Evolutionary conservation across 1,284 basidiomycete species (phyloP), one percentile per base, ranked within the genome.

Genomic region (Blastosporella zonata): DNA sequence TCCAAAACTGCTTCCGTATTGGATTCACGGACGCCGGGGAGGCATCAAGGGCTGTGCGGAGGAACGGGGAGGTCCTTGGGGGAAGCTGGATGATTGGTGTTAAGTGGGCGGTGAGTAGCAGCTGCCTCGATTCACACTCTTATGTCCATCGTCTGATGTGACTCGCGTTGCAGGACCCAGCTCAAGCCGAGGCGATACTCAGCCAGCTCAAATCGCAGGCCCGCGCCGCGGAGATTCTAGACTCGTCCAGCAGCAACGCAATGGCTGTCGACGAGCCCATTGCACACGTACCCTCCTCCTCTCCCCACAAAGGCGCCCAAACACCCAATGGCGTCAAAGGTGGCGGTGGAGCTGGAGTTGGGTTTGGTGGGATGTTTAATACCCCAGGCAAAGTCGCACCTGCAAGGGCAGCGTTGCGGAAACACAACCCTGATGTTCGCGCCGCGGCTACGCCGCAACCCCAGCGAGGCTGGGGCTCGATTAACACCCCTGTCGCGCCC

Each of bases 11-110:
- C 61, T 89, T 90, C 64, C 73, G 75, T 46, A 81, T 89, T 40
- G 85, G 86, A 2, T 91, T 84, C 59, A 66, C 69, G 34, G 79
- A 87, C 54, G 71, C 81, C 8, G 79, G 77, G 23, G 85, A 89
- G 46, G 89, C 89, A 0, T 65, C 86, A 52, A 71, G 89, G 9
- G 87, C 89, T 1, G 79, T 89, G 10, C 70, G 85, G 42, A 86
- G 86, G 67, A 91, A 85, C 54, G 90, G 90, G 0, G 89, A 91
- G 39, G 67, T 90, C 0, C 61, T 92, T 10, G 71, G 77, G 15
- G 87, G 87, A 2, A 76, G 72, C 40, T 88, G 82, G 75, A 92
- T 92, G 87, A 70, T 92, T 36, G 90, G 89, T 6, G 81, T 79
- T 41, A 91, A 90, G 67, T 87, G 83, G 82, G 83, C 83, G 23